phyloP scores from a whole-genome alignment of 2,329 filamentous ascomycete species.

The Aureobasidium sp. region DNA sequence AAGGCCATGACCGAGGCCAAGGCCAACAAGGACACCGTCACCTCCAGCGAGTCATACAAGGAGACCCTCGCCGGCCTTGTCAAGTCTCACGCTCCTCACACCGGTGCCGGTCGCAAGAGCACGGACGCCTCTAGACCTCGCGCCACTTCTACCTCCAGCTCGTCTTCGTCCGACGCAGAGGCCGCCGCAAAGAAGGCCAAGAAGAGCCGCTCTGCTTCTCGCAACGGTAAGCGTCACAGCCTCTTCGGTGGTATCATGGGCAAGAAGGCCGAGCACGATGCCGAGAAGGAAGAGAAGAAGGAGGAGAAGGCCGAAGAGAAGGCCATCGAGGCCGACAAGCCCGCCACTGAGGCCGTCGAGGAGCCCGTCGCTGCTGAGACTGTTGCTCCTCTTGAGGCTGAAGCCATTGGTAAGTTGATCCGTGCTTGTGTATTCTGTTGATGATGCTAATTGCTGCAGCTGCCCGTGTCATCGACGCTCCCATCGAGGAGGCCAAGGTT shows the following conservation, averaged over 20 bases:
- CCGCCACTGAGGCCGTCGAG: slow-evolving; percentile 32
- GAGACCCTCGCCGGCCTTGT: slow-evolving; percentile 63
- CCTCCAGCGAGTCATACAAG: slow-evolving; percentile 83
- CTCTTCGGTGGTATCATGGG: slow-evolving; percentile 52
- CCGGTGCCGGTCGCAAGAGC: slow-evolving; percentile 34
- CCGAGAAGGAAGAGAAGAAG: slow-evolving; percentile 34
- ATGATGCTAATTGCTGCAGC: slow-evolving; percentile 20
- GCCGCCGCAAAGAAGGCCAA: slow-evolving; percentile 29
- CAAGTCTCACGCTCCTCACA: slow-evolving; percentile 26
- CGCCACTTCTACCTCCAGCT: slow-evolving; percentile 32
- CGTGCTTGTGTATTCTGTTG: slow-evolving; percentile 20
- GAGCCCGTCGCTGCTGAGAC: slow-evolving; percentile 23
- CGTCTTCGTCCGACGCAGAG: slow-evolving; percentile 38
- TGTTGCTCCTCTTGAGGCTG: slow-evolving; percentile 24
- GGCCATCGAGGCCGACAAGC: slow-evolving; percentile 28
- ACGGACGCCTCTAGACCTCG: slow-evolving; percentile 27
- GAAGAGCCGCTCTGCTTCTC: slow-evolving; percentile 54
- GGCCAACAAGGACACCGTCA: slow-evolving; percentile 65
- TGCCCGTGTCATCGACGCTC: slow-evolving; percentile 27
- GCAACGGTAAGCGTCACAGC: slow-evolving; percentile 48
- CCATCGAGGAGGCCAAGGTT: slow-evolving; percentile 22
- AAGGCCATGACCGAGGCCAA: slow-evolving; percentile 78
- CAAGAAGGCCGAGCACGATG: slow-evolving; percentile 52
- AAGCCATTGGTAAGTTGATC: slow-evolving; percentile 25
- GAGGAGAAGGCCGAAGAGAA: slow-evolving; percentile 32